phyloP scores from a whole-genome alignment of 2,329 filamentous ascomycete genomes.

The Diaporthe sp. region DNA sequence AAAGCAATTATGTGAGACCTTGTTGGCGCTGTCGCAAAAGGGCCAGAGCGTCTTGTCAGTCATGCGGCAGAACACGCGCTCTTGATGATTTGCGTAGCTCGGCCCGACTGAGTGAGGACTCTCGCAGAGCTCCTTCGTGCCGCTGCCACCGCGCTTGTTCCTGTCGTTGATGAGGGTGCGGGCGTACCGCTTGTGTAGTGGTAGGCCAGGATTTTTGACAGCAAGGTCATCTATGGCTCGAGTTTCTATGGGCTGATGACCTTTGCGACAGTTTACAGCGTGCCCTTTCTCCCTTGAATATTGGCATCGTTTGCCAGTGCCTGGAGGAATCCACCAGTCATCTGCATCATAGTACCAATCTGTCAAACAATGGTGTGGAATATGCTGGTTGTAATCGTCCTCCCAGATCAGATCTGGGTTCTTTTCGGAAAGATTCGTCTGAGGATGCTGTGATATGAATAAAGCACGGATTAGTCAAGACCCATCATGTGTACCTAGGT shows the following conservation, averaged over 20 bases:
- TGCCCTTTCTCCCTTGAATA: no score
- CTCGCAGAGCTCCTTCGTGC: neutral
- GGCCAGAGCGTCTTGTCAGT: slow-evolving; percentile 27
- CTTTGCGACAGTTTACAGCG: no score
- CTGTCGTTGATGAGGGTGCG: slow-evolving; percentile 6
- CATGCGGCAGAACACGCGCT: slow-evolving; percentile 23
- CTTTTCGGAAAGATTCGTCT: neutral
- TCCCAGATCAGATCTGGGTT: neutral
- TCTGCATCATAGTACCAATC: neutral
- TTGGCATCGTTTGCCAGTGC: neutral
- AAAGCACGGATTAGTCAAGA: neutral
- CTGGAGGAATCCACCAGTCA: neutral
- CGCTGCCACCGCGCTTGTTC: neutral
- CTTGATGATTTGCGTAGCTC: slow-evolving; percentile 12
- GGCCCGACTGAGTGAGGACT: slow-evolving; percentile 13
- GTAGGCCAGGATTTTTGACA: neutral
- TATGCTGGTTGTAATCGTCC: neutral
- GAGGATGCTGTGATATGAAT: neutral
- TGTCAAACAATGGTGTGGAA: neutral
- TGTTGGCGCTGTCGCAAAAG: neutral
- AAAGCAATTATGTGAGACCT: neutral
- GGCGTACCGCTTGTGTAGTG: neutral
- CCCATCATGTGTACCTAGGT: no score
- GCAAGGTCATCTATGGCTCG: neutral
- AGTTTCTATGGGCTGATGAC: no score